These are phyloP conservation scores for Colletotrichum sp. DNA, from an alignment of 2,329 filamentous ascomycete genomes.

Conservation along the genomic window DNA sequence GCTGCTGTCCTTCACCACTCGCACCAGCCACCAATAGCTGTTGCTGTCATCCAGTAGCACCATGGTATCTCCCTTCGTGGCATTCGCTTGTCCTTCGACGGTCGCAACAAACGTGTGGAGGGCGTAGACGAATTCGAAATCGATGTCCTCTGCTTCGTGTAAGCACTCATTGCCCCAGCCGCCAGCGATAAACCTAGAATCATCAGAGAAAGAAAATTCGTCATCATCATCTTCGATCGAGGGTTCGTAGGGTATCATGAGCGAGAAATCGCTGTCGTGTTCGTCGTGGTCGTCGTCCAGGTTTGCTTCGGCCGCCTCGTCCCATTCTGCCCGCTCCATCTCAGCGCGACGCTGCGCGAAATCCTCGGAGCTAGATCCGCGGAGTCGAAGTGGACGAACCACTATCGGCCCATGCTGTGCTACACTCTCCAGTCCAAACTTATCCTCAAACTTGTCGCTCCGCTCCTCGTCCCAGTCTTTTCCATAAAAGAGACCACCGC, in stretches of 20 bases:
- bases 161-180: constrained; percentile 84
- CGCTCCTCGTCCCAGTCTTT: not conserved
- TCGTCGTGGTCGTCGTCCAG: constrained; percentile 25
- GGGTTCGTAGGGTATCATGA: constrained; percentile 51
- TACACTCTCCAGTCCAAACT: not conserved
- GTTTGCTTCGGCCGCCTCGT: constrained; percentile 23
- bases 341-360: constrained; percentile 8
- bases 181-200: constrained; percentile 70
- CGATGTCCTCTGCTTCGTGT: constrained; percentile 96
- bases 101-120: constrained; percentile 97
- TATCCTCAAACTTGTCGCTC: not conserved
- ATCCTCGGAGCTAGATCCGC: not conserved
- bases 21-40: constrained; percentile 99
- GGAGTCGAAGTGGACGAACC: constrained; percentile 4
- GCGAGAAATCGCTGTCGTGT: constrained; percentile 31
- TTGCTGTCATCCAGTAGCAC: constrained; percentile 97
- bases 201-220: constrained; percentile 60
- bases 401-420: constrained; percentile 9
- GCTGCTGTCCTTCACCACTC: constrained; percentile 96
- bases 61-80: constrained; percentile 98
- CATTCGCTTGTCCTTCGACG: constrained; percentile 97
- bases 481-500: constrained; percentile 19
- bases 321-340: constrained; percentile 22
- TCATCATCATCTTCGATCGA: constrained; percentile 63
- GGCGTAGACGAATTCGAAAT: constrained; percentile 99